A percentile compares a stretch with the other conserved stretches of the same genome.
These are phyloP conservation scores for Cryphonectria parasitica DNA, from an alignment of 2,329 filamentous ascomycete species.

Conservation along the genomic window DNA sequence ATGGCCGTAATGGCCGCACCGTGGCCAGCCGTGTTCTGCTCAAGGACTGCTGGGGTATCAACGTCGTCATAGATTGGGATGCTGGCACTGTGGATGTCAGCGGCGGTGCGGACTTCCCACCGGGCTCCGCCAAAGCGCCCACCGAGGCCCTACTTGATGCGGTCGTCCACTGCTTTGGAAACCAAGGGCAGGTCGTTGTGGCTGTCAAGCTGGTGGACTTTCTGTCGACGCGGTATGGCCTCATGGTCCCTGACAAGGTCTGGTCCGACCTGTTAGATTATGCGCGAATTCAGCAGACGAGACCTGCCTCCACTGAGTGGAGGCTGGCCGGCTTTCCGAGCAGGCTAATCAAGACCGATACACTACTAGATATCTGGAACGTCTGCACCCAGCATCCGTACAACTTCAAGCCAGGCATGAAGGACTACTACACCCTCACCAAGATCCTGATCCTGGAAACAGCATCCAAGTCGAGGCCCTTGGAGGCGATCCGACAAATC, in stretches of 20 bases:
- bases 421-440: constrained; percentile 55
- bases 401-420: constrained; percentile 58
- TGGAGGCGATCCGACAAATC: constrained; percentile 37
- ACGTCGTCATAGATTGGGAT: constrained; percentile 15
- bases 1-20: constrained; percentile 44
- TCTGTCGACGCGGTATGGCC: constrained; percentile 61
- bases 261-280: constrained; percentile 73
- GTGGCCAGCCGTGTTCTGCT: constrained; percentile 41
- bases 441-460: constrained; percentile 42
- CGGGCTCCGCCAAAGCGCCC: constrained; percentile 61
- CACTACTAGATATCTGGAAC: constrained; percentile 59
- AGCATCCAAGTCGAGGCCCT: constrained; percentile 23
- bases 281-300: constrained; percentile 60
- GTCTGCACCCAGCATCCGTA: constrained; percentile 64
- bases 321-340: constrained; percentile 36
- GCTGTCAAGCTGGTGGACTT: constrained; percentile 65
- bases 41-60: constrained; percentile 36
- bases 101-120: constrained; percentile 45
- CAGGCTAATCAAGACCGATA: constrained; percentile 43
- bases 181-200: constrained; percentile 63
- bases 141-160: constrained; percentile 62
- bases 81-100: constrained; percentile 33
- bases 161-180: constrained; percentile 71
- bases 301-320: constrained; percentile 44
- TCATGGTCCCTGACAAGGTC: constrained; percentile 59